These are phyloP conservation scores for Basipetospora sp. DNA, from an alignment of 2,329 filamentous ascomycete genomes.

Conservation along the genomic window DNA sequence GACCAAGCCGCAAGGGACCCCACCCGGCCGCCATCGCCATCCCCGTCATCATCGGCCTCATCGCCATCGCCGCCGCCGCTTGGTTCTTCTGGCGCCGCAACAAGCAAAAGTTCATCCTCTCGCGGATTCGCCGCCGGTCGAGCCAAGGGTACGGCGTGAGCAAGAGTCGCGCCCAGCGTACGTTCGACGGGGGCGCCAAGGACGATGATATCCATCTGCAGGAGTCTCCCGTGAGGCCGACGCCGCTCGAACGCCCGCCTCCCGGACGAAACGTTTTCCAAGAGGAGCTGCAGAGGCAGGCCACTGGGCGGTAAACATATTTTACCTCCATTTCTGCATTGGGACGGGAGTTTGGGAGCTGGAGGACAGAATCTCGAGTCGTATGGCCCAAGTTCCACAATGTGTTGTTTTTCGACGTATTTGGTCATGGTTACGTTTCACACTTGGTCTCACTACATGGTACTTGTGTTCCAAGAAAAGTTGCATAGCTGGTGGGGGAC, in stretches of 20 bases:
- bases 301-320: conserved; percentile 12
- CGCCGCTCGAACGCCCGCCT: conserved; percentile 6
- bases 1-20: not conserved
- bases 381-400: too few species aligned
- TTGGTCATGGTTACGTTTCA: too few species aligned
- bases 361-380: too few species aligned
- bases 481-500: too few species aligned
- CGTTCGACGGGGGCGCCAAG: conserved; percentile 5
- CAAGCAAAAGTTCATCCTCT: conserved; percentile 12
- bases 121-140: conserved; percentile 7
- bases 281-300: conserved; percentile 22
- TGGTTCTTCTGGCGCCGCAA: conserved; percentile 14
- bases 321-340: too few species aligned
- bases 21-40: conserved; percentile 13
- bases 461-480: too few species aligned
- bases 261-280: conserved; percentile 20
- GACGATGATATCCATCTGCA: conserved; percentile 16
- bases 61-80: conserved; percentile 12
- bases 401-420: too few species aligned
- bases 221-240: conserved; percentile 13
- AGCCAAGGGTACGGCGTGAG: conserved; percentile 15
- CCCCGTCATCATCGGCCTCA: conserved; percentile 14
- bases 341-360: too few species aligned
- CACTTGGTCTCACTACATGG: too few species aligned
- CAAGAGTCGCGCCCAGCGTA: conserved; percentile 13